phyloP scores from a whole-genome alignment of 2,329 filamentous ascomycete species.

The Aureobasidium subglaciale region DNA sequence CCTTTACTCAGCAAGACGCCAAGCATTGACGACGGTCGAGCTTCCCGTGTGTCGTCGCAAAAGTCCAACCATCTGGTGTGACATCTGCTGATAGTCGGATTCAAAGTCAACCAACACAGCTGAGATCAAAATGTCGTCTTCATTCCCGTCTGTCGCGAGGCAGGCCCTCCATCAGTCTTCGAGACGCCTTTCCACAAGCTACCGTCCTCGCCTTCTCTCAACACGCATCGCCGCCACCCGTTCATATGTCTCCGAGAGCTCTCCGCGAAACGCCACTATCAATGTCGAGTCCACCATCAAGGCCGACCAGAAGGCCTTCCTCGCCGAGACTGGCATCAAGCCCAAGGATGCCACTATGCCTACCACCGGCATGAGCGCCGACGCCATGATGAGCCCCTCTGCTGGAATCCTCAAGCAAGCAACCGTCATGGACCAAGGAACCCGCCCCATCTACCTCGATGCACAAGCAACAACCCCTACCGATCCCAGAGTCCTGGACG shows the following conservation, averaged over 20 bases:
- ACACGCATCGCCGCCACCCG: constrained; percentile 37
- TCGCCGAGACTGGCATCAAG: constrained; percentile 49
- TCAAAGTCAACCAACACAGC: background rate
- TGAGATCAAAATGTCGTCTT: constrained; percentile 33
- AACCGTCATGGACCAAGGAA: constrained; percentile 85
- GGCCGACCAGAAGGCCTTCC: constrained; percentile 75
- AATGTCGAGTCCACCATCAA: constrained; percentile 76
- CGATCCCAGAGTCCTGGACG: constrained; percentile 88
- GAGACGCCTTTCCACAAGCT: constrained; percentile 41
- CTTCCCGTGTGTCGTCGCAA: background rate
- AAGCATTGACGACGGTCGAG: background rate
- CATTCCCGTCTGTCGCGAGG: constrained; percentile 62
- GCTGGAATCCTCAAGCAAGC: constrained; percentile 81
- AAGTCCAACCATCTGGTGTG: constrained; percentile 9
- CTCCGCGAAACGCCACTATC: constrained; percentile 71
- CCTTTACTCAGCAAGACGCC: constrained; percentile 5
- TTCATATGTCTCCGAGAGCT: constrained; percentile 78
- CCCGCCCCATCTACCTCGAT: constrained; percentile 92
- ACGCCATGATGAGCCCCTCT: constrained; percentile 65
- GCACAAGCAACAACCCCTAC: constrained; percentile 97
- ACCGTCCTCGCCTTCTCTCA: constrained; percentile 32
- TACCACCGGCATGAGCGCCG: constrained; percentile 49
- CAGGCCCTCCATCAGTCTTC: constrained; percentile 60
- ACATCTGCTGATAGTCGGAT: constrained; percentile 9
- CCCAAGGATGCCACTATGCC: constrained; percentile 54